These are phyloP conservation scores for Salicornia ramosissima DNA, from an alignment of 148 eudicot species.

Conservation along the genomic window DNA sequence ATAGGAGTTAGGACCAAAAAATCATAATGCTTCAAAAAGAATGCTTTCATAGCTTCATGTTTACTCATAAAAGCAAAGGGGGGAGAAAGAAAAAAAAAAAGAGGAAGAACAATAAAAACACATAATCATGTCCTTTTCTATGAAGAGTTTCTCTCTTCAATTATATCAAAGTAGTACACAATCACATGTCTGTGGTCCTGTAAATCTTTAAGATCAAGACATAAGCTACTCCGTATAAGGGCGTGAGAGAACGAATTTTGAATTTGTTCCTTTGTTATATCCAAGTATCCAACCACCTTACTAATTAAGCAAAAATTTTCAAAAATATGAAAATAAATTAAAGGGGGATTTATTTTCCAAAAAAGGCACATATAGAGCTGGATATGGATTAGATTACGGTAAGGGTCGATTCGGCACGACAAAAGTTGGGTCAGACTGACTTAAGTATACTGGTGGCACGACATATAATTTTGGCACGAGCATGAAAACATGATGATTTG, in stretches of 20 bases:
- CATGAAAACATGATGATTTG: too few relatives aligned
- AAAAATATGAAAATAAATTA: neutral
- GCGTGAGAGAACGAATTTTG: neutral
- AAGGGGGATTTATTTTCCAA: too few relatives aligned
- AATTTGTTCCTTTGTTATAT: slow-evolving; percentile 22
- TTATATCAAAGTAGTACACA: slow-evolving; percentile 28
- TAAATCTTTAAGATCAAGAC: slow-evolving; percentile 37
- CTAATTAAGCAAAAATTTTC: neutral
- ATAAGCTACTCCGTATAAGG: slow-evolving; percentile 24
- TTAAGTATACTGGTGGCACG: too few relatives aligned
- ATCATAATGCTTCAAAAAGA: slow-evolving; percentile 23
- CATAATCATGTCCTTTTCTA: slow-evolving; percentile 15
- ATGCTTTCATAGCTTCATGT: slow-evolving; percentile 23
- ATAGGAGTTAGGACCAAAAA: slow-evolving; percentile 8
- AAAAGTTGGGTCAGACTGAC: too few relatives aligned
- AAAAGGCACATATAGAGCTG: too few relatives aligned
- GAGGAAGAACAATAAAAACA: neutral
- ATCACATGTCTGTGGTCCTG: slow-evolving; percentile 36
- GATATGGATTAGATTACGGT: too few relatives aligned
- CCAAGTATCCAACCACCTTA: slow-evolving; percentile 15
- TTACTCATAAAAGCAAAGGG: slow-evolving; percentile 16
- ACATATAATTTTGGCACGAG: too few relatives aligned
- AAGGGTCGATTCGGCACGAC: too few relatives aligned
- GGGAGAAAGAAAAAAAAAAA: neutral
- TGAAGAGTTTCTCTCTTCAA: slow-evolving; percentile 31